Evolutionary conservation across 2,329 filamentous ascomycete species (phyloP).

Genomic region (Ambrosiella beaveri): DNA sequence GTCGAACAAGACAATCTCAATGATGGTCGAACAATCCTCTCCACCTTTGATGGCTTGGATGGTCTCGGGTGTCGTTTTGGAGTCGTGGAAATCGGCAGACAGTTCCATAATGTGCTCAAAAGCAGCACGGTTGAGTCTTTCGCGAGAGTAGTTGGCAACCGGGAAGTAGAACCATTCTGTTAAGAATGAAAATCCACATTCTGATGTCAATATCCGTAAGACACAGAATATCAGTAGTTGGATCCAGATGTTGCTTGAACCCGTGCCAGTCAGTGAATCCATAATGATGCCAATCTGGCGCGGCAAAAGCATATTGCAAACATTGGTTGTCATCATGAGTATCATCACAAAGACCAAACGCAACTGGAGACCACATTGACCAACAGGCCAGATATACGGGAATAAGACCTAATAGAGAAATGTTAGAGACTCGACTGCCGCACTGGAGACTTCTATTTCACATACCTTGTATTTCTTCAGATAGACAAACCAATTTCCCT

Average conservation of each 20-base stretch:
- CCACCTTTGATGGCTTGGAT: slow-evolving; percentile 39
- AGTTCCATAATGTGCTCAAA: slow-evolving; percentile 44
- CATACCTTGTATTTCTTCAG: slow-evolving; percentile 50
- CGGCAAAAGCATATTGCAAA: slow-evolving; percentile 61
- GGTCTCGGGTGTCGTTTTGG: slow-evolving; percentile 41
- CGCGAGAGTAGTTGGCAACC: slow-evolving; percentile 38
- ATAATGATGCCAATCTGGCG: slow-evolving; percentile 66
- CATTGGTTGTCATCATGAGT: slow-evolving; percentile 53
- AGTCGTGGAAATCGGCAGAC: slow-evolving; percentile 44
- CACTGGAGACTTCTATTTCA: slow-evolving; percentile 2
- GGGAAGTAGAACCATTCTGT: slow-evolving; percentile 40
- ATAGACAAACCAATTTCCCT: slow-evolving; percentile 64
- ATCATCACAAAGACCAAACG: slow-evolving; percentile 48
- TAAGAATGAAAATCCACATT: slow-evolving; percentile 36
- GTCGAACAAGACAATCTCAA: slow-evolving; percentile 41
- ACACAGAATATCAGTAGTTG: slow-evolving; percentile 34
- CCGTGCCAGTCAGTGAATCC: slow-evolving; percentile 41
- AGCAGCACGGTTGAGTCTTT: slow-evolving; percentile 34
- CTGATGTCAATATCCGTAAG: slow-evolving; percentile 35
- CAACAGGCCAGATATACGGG: slow-evolving; percentile 62
- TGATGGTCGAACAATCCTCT: slow-evolving; percentile 33
- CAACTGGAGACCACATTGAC: slow-evolving; percentile 47
- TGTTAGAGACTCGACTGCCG: not conserved
- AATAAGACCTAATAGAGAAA: slow-evolving; percentile 43
- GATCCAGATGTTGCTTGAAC: slow-evolving; percentile 32